A percentile compares a stretch with the other conserved stretches of the same genome.
Conservation (phyloP, 1,284 basidiomycete species). For the Rhodotorula sp. region DNA sequence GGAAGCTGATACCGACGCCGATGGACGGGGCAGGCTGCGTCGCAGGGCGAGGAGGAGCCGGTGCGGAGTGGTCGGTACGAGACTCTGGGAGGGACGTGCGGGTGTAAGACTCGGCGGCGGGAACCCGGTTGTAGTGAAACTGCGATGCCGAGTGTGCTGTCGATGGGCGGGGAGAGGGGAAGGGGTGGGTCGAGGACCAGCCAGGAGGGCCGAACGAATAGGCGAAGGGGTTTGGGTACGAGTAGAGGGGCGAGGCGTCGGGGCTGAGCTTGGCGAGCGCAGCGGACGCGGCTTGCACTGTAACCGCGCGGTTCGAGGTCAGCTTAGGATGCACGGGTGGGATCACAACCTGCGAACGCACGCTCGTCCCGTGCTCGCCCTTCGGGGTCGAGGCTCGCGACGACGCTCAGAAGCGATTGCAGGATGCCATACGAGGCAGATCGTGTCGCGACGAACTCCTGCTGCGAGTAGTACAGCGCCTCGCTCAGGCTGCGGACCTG, state of each 20-base stretch:
- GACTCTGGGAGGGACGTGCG: conserved; percentile 3
- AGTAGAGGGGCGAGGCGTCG: neutral
- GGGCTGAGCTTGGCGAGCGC: conserved; percentile 13
- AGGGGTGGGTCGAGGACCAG: neutral
- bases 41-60: too few relatives aligned
- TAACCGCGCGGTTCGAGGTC: neutral
- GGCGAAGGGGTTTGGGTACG: neutral
- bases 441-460: conserved; percentile 5
- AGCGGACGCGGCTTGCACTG: conserved; percentile 25
- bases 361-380: conserved; percentile 14
- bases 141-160: too few relatives aligned
- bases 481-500: conserved; percentile 20
- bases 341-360: neutral
- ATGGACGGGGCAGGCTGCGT: too few relatives aligned
- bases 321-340: neutral
- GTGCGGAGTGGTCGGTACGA: neutral
- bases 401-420: conserved; percentile 11
- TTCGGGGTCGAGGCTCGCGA: conserved; percentile 11
- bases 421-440: conserved; percentile 11
- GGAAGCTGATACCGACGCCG: too few relatives aligned
- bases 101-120: too few relatives aligned
- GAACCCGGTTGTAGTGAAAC: too few relatives aligned
- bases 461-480: conserved; percentile 19
- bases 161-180: neutral
- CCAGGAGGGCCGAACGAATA: neutral